Evolutionary conservation across 768 basidiomycete species (phyloP), one percentile per base, ranked within the genome.

Genomic region (Russula brevipes): DNA sequence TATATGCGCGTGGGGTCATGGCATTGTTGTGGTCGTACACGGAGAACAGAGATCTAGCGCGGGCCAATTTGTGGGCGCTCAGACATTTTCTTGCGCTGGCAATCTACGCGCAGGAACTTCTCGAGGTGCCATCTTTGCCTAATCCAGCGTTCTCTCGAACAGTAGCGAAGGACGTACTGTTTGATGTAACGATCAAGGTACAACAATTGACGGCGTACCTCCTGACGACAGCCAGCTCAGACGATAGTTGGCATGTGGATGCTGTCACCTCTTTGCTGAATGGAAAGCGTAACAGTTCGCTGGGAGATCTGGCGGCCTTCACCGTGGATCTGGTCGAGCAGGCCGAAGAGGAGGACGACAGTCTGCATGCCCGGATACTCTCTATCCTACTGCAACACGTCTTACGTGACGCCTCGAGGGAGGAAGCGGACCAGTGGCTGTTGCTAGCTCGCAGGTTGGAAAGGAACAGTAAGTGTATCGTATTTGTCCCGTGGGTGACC

Each of bases 351-450:
- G 73, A 70, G 11, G 84, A 89, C 68, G 76, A 74, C 39, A 71
- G 82, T 4, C 74, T 84, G 30, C 85, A 88, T 58, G 71, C 83
- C 9, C 78, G 89, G 2, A 77, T 89, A 11, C 72, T 97, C 33
- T 76, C 81, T 51, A 74, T 76, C 24, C 76, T 94, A 5, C 69
- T 97, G 42, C 80, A 81, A 62, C 79, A 85, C 70, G 67, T 84
- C 63, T 73, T 89, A 52, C 77, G 81, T 54, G 85, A 85, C 46
- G 78, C 86, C 0, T 81, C 81, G 3, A 80, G 76, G 50, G 76
- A 75, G 0, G 92, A 95, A 66, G 85, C 84, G 0, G 93, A 94
- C 63, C 71, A 79, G 46, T 96, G 96, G 93, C 72, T 97, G 51
- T 70, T 76, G 3, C 76, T 89, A n/a, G 88, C 84, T 2, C 81